phyloP scores from a whole-genome alignment of 1,139 yeast genomes.

The Blastobotrys proliferans region DNA sequence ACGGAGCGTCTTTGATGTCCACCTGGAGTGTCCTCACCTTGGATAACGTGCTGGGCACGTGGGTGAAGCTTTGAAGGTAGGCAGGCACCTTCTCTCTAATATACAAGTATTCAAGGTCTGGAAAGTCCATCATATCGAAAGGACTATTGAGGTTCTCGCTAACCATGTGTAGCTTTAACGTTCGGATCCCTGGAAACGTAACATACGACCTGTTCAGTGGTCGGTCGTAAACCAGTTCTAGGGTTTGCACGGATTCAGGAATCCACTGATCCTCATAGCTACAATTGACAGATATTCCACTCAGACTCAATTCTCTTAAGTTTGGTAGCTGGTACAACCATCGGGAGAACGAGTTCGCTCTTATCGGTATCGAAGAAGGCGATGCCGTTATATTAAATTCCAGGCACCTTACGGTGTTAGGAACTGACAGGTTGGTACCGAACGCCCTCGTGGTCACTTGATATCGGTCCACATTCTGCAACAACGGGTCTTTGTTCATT shows the following conservation, averaged over 20 bases:
- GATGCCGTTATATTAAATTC: background rate
- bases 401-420: conserved; percentile 9
- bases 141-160: background rate
- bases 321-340: background rate
- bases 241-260: conserved; percentile 2
- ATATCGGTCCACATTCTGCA: conserved; percentile 7
- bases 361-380: background rate
- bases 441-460: background rate
- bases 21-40: conserved; percentile 4
- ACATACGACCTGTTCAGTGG: conserved; percentile 3
- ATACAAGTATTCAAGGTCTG: conserved; percentile 4
- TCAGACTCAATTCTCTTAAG: background rate
- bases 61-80: too few relatives aligned
- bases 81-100: conserved; percentile 6
- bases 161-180: conserved; percentile 7
- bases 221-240: conserved; percentile 2
- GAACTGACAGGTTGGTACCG: conserved; percentile 2
- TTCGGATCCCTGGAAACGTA: conserved; percentile 4
- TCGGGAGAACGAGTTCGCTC: background rate
- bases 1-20: background rate
- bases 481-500: conserved; percentile 5
- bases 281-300: conserved; percentile 1
- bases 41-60: conserved; percentile 2
- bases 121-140: conserved; percentile 3
- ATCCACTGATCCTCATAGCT: conserved; percentile 7